Base-by-base conservation (phyloP, 139 green algal genomes). In the Spirogloea muscicola region DNA sequence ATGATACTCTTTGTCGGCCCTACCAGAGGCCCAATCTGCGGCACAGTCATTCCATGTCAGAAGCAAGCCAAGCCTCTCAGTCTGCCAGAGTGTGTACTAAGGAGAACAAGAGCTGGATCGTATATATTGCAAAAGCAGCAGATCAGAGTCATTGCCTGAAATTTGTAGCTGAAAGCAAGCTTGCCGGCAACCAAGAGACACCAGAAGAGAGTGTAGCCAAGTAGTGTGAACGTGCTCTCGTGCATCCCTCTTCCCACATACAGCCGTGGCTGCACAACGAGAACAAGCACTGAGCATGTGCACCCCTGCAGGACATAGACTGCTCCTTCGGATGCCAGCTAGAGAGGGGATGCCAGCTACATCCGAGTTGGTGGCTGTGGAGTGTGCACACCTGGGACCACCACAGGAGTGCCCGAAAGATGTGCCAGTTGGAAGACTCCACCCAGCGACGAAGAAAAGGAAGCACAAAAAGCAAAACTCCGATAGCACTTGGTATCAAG, bases 151-250 rank as follows among this genome's bases (percentile, higher is more conserved):
- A 52, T 13, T 13, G 44, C 59, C 27, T 68, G 65, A 39, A 58
- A 74, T 27, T 74, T 58, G 68, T 76, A 76, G 68, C 68, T 76
- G 51, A 76, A 76, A 51, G 10, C 33, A 3, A 69, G 52, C 25
- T 76, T 76, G 1, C 68, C 49, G 6, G 68, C 10, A 2, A 76
- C 34, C 16, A 76, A 51, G 31, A 69, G 40, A 0, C 68, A 31
- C 68, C 68, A 76, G 29, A 70, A 76, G 21, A 70, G 31, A 10
- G 51, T 58, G 43, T 76, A 76, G 31, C 51, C 49, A 60, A 16
- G 49, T 34, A 25, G 49, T 4, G 18, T 27, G 34, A 68, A 74
- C 18, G 66, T 74, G 48, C 48, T 68, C 27, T 74, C 66, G 25
- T 29, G 48, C 48, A 74, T 48, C 18, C 68, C 68, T 9, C 68